These are phyloP conservation scores for Acacia confusa DNA, from an alignment of 306 rosid species.

Conservation along the genomic window DNA sequence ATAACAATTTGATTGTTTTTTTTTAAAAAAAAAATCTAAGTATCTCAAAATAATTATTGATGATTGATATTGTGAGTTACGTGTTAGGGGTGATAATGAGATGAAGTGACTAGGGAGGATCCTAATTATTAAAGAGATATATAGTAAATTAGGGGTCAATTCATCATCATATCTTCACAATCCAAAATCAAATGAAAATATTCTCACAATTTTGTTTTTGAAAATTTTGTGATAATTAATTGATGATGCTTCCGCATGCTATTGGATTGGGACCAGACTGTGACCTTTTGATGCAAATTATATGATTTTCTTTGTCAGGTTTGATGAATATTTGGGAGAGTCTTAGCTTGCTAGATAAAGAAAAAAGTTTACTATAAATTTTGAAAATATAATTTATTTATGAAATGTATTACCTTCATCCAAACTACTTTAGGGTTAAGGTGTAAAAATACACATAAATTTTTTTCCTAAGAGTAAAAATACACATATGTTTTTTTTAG, in stretches of 20 bases:
- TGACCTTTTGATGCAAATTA: neutral
- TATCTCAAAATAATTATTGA: too few relatives aligned
- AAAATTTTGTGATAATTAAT: neutral
- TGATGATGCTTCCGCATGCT: neutral
- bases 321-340: too few relatives aligned
- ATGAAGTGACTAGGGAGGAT: neutral
- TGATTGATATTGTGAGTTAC: neutral
- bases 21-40: too few relatives aligned
- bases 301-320: neutral
- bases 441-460: too few relatives aligned
- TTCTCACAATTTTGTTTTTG: neutral
- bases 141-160: neutral
- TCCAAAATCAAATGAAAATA: neutral
- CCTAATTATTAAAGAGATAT: neutral
- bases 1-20: too few relatives aligned
- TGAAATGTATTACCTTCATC: neutral
- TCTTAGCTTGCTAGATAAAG: too few relatives aligned
- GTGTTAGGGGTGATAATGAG: neutral
- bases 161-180: neutral
- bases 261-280: neutral
- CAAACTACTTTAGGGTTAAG: too few relatives aligned
- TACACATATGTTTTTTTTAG: too few relatives aligned
- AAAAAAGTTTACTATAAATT: too few relatives aligned
- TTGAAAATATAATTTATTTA: too few relatives aligned
- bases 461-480: too few relatives aligned